phyloP scores from a whole-genome alignment of 2,329 filamentous ascomycete genomes.

The Biscogniauxia sp. region DNA sequence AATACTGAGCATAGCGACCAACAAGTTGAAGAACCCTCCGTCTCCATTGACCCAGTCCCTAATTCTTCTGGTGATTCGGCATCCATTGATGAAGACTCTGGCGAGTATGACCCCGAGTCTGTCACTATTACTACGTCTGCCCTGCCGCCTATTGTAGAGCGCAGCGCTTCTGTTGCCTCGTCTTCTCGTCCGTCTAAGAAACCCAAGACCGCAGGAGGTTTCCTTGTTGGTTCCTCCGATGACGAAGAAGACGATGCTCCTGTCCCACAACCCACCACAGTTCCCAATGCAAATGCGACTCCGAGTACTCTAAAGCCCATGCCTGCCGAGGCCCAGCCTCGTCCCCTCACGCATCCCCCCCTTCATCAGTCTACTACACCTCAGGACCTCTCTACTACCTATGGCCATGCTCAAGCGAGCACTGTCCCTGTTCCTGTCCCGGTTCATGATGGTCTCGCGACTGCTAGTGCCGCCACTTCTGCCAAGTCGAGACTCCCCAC shows the following conservation, averaged over 20 bases:
- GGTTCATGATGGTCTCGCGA: slow-evolving; percentile 3
- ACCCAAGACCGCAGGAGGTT: slow-evolving; percentile 59
- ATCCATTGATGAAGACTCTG: slow-evolving; percentile 50
- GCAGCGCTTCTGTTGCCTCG: slow-evolving; percentile 30
- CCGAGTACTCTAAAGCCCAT: slow-evolving; percentile 22
- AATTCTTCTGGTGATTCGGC: slow-evolving; percentile 49
- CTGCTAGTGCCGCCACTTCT: slow-evolving; percentile 12
- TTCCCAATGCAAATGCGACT: background rate
- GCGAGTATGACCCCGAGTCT: slow-evolving; percentile 59
- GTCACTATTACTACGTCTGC: slow-evolving; percentile 39
- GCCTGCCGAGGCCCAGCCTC: slow-evolving; percentile 22
- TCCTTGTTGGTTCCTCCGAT: slow-evolving; percentile 59
- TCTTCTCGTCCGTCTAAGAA: slow-evolving; percentile 48
- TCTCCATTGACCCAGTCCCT: slow-evolving; percentile 43
- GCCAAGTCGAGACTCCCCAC: slow-evolving; percentile 46
- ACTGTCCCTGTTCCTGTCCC: slow-evolving; percentile 9
- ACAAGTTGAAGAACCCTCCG: slow-evolving; percentile 48
- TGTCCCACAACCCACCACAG: slow-evolving; percentile 2
- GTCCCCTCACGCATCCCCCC: slow-evolving; percentile 22
- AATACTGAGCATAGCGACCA: slow-evolving; percentile 55
- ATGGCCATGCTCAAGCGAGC: slow-evolving; percentile 14
- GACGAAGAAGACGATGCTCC: slow-evolving; percentile 47
- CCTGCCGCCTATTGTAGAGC: slow-evolving; percentile 29
- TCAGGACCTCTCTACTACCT: slow-evolving; percentile 11
- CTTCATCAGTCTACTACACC: slow-evolving; percentile 23